phyloP scores from a whole-genome alignment of 164 flowering plant genomes.

The Echeveria elegans region DNA sequence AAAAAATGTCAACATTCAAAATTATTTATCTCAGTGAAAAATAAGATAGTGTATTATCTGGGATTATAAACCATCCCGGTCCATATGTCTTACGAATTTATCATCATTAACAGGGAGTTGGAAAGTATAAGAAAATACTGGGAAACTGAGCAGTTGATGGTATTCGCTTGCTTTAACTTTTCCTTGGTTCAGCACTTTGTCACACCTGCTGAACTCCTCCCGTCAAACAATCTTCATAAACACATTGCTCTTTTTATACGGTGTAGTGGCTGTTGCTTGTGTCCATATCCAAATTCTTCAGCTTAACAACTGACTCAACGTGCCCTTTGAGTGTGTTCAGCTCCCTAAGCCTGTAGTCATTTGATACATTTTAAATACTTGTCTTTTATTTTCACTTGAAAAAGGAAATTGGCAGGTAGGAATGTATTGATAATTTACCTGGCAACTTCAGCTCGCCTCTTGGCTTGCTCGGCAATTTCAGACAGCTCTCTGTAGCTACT shows the following conservation, averaged over 20 bases:
- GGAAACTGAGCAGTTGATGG: constrained; percentile 4
- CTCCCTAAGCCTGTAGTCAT: constrained; percentile 9
- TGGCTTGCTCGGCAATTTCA: constrained; percentile 12
- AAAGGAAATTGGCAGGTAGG: not conserved
- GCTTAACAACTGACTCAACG: constrained; percentile 31
- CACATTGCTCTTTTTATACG: not conserved
- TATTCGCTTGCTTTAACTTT: not conserved
- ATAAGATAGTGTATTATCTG: constrained; percentile 3
- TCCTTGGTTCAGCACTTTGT: not conserved
- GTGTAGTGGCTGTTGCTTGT: constrained; percentile 25
- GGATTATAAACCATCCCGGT: not conserved
- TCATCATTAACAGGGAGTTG: constrained; percentile 4
- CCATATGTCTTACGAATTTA: not conserved
- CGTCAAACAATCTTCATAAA: not conserved
- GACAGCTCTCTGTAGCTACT: constrained; percentile 7
- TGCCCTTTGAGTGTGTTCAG: constrained; percentile 13
- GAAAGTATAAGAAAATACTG: not conserved
- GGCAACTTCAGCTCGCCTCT: constrained; percentile 10
- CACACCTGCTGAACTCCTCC: not conserved
- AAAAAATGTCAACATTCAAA: not conserved
- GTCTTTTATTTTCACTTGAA: not conserved
- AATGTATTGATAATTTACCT: not conserved
- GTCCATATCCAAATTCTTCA: constrained; percentile 30
- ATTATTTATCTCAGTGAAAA: constrained; percentile 6
- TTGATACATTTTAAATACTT: not conserved